These are phyloP conservation scores for Pilasporangium apinafurcum DNA, from an alignment of 352 stramenopile genomes.

Conservation along the genomic window DNA sequence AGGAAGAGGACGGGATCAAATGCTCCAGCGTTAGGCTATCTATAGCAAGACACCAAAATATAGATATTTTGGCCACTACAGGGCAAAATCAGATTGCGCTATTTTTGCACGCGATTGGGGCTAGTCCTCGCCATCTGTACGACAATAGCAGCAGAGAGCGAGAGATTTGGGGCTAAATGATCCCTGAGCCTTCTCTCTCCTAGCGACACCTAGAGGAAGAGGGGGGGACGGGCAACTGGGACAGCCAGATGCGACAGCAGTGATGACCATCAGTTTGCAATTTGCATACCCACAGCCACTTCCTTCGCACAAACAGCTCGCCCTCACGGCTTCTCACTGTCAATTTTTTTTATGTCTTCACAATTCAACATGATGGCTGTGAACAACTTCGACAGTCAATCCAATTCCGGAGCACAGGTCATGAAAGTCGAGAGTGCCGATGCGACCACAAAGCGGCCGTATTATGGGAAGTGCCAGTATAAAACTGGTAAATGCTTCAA, in stretches of 20 bases:
- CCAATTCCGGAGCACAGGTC: background rate
- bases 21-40: too few relatives aligned
- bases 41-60: too few relatives aligned
- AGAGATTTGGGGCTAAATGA: background rate
- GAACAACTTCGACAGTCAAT: slow-evolving; percentile 12
- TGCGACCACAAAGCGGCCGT: slow-evolving; percentile 14
- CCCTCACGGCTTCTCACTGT: background rate
- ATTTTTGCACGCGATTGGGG: slow-evolving; percentile 1
- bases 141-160: background rate
- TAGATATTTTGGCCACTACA: too few relatives aligned
- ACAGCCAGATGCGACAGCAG: slow-evolving; percentile 18
- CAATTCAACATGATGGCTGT: slow-evolving; percentile 24
- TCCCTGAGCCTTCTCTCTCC: background rate
- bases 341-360: slow-evolving; percentile 7
- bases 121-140: too few relatives aligned
- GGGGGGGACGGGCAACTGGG: slow-evolving; percentile 13
- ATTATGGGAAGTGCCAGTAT: slow-evolving; percentile 83
- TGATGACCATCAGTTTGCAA: slow-evolving; percentile 54
- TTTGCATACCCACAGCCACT: slow-evolving; percentile 18
- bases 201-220: slow-evolving; percentile 10
- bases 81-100: slow-evolving; percentile 1
- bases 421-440: background rate
- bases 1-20: slow-evolving; percentile 8
- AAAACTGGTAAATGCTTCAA: slow-evolving; percentile 88
- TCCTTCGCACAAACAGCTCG: slow-evolving; percentile 2